A percentile compares a stretch with the other conserved stretches of the same genome.
Conservation (phyloP, 1,284 basidiomycete genomes). For the Anthracocystis panici-leucophaei region DNA sequence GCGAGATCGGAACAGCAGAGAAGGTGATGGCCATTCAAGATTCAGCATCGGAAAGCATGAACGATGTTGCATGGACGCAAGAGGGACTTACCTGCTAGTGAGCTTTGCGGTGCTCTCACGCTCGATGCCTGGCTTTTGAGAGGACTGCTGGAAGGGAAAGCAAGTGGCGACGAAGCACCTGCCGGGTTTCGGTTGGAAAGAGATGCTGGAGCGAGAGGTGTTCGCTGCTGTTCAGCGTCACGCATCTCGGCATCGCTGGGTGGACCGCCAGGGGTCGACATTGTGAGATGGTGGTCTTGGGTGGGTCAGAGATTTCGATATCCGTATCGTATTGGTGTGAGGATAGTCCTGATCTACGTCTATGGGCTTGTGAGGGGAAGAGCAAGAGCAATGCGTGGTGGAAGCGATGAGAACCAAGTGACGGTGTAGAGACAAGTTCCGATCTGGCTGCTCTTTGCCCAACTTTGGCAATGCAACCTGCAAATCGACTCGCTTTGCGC, state of each 20-base stretch:
- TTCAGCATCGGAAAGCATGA: not conserved
- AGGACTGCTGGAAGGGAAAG: slow-evolving; percentile 65
- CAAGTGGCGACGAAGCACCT: slow-evolving; percentile 57
- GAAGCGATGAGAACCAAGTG: not conserved
- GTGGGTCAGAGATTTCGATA: not conserved
- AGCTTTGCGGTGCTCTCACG: slow-evolving; percentile 29
- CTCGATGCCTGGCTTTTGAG: slow-evolving; percentile 49
- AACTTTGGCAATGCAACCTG: not conserved
- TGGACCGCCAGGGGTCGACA: slow-evolving; percentile 52
- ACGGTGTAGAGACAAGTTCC: not conserved
- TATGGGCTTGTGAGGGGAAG: not conserved
- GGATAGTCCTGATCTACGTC: not conserved
- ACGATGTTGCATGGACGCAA: not conserved
- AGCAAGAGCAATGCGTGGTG: not conserved
- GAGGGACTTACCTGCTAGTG: slow-evolving; percentile 43
- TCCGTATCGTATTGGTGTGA: not conserved
- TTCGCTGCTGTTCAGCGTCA: slow-evolving; percentile 48
- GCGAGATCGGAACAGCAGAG: not conserved
- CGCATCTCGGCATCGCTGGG: slow-evolving; percentile 49
- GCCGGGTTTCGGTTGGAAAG: slow-evolving; percentile 34
- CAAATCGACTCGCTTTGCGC: not conserved
- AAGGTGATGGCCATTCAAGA: not conserved
- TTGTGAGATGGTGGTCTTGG: slow-evolving; percentile 10
- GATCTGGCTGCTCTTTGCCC: not conserved
- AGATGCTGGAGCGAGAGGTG: slow-evolving; percentile 44